Evolutionary conservation across 2,329 filamentous ascomycete genomes (phyloP).

Genomic region (Exophiala sideris): DNA sequence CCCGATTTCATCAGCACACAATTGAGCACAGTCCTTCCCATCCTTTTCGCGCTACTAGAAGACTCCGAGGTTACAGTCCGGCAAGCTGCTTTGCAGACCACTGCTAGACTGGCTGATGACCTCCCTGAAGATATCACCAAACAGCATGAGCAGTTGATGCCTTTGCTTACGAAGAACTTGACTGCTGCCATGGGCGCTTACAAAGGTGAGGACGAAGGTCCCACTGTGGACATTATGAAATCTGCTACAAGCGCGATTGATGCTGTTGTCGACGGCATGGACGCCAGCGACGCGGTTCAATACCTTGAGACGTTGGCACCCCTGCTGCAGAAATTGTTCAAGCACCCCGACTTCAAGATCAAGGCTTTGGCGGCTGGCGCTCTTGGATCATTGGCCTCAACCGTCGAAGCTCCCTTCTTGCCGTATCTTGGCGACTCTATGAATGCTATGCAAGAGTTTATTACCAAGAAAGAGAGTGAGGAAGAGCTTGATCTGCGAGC

Average conservation of each 20-base stretch:
- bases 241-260: constrained; percentile 88
- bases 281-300: constrained; percentile 72
- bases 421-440: constrained; percentile 93
- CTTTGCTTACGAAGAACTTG: constrained; percentile 81
- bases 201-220: constrained; percentile 63
- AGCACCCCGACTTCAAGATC: constrained; percentile 80
- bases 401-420: constrained; percentile 75
- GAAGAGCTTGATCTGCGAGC: constrained; percentile 87
- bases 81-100: constrained; percentile 79
- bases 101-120: constrained; percentile 89
- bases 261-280: constrained; percentile 80
- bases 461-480: constrained; percentile 80
- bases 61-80: constrained; percentile 82
- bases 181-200: constrained; percentile 71
- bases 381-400: constrained; percentile 83
- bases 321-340: constrained; percentile 77
- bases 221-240: constrained; percentile 81
- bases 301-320: constrained; percentile 82
- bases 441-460: constrained; percentile 79
- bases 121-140: constrained; percentile 84
- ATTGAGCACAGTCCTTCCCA: constrained; percentile 77
- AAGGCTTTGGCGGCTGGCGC: constrained; percentile 87
- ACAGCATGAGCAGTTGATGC: constrained; percentile 80
- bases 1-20: constrained; percentile 97
- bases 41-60: constrained; percentile 75